A percentile compares a stretch with the other conserved stretches of the same genome.
Evolutionary conservation across 345 rosid genomes (phyloP).

Genomic region (Jatropha curcas): DNA sequence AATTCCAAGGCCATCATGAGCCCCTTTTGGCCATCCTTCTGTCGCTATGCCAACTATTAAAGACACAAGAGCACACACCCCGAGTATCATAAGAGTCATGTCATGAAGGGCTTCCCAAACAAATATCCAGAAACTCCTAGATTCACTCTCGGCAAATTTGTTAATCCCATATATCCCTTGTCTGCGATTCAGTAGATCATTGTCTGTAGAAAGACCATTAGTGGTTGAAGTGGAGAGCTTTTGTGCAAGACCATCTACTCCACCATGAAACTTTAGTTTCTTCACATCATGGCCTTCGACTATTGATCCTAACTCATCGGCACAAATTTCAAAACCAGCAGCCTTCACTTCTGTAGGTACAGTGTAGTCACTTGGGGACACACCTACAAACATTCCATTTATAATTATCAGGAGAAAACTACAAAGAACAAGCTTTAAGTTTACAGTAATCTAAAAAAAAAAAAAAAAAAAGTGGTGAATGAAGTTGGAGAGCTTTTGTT

Average conservation of each 20-base stretch:
- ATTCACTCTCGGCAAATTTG: constrained; percentile 71
- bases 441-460: not conserved
- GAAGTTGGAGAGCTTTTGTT: constrained; percentile 64
- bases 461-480: no score
- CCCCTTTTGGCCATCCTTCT: constrained; percentile 96
- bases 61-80: constrained; percentile 79
- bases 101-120: constrained; percentile 98
- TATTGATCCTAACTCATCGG: constrained; percentile 81
- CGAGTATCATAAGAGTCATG: constrained; percentile 92
- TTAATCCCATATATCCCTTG: constrained; percentile 80
- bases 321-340: constrained; percentile 78
- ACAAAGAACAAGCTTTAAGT: not conserved
- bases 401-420: not conserved
- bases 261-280: constrained; percentile 76
- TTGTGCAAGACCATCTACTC: constrained; percentile 60
- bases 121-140: constrained; percentile 68
- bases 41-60: constrained; percentile 85
- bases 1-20: constrained; percentile 93
- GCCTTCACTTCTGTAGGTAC: constrained; percentile 83
- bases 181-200: constrained; percentile 42
- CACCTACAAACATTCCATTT: constrained; percentile 46
- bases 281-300: constrained; percentile 81
- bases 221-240: constrained; percentile 62
- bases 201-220: constrained; percentile 52
- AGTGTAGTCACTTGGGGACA: constrained; percentile 63